phyloP scores from a whole-genome alignment of 2,329 filamentous ascomycete species.

The Botrytis galanthina region DNA sequence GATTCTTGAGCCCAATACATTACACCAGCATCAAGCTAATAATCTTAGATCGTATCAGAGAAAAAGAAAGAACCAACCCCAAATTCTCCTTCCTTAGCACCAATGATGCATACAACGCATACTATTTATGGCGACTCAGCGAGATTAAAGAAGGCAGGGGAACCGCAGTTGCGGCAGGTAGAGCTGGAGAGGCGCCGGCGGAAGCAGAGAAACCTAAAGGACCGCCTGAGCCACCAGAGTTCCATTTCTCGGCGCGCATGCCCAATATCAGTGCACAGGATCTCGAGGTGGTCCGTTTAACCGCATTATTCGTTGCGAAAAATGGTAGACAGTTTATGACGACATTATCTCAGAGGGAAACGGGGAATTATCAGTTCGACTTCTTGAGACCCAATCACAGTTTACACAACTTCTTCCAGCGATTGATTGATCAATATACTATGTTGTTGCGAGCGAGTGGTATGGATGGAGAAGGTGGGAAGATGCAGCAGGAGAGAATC shows the following conservation, averaged over 20 bases:
- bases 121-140: conserved; percentile 84
- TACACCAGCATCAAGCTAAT: conserved; percentile 24
- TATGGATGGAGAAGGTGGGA: conserved; percentile 59
- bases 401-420: conserved; percentile 91
- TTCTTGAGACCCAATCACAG: conserved; percentile 95
- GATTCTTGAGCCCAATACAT: conserved; percentile 7
- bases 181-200: conserved; percentile 60
- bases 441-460: conserved; percentile 68
- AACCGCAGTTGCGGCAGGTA: conserved; percentile 73
- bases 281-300: conserved; percentile 70
- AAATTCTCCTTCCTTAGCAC: conserved; percentile 86
- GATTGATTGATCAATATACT: conserved; percentile 92
- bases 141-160: conserved; percentile 85
- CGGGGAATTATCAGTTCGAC: conserved; percentile 91
- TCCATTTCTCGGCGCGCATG: conserved; percentile 93
- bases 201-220: conserved; percentile 70
- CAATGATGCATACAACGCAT: conserved; percentile 80
- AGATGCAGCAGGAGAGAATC: conserved; percentile 69
- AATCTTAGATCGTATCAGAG: conserved; percentile 69
- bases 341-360: conserved; percentile 80
- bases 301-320: conserved; percentile 88
- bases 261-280: conserved; percentile 96
- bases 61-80: conserved; percentile 80
- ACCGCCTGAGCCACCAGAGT: conserved; percentile 80
- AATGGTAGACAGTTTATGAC: conserved; percentile 93